Conservation (phyloP, 2,329 filamentous ascomycete species). For the Penicillium glabrum region DNA sequence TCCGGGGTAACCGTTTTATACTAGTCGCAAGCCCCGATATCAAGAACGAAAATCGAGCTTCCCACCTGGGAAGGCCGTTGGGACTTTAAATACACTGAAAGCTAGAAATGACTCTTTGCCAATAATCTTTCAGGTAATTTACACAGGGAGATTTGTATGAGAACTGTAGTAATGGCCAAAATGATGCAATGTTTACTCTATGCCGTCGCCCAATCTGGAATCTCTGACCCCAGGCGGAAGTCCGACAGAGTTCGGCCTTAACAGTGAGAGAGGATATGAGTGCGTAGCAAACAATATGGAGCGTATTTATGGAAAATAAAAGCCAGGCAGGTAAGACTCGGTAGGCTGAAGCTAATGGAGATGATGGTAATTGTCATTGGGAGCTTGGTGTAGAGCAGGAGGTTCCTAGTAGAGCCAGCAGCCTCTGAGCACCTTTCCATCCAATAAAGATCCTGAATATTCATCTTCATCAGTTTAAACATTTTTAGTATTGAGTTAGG, state of each 20-base stretch:
- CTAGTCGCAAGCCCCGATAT: background rate
- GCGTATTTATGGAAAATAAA: background rate
- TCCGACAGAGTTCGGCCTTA: background rate
- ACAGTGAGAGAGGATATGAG: background rate
- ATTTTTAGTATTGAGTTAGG: background rate
- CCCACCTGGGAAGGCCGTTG: background rate
- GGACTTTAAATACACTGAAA: too few species aligned
- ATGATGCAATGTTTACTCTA: background rate
- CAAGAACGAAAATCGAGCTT: background rate
- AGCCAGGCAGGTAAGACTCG: background rate
- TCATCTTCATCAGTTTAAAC: background rate
- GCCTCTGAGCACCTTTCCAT: background rate
- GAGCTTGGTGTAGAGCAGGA: background rate
- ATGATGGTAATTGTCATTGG: background rate
- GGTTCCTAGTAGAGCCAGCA: background rate
- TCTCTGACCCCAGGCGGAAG: background rate
- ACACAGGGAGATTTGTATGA: background rate
- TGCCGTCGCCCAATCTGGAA: background rate
- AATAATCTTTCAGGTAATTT: background rate
- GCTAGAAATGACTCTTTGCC: too few species aligned
- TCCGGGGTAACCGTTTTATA: background rate
- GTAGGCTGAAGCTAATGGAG: background rate
- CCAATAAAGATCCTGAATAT: background rate
- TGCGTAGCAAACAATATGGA: background rate
- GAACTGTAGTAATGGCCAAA: background rate